A percentile compares a stretch with the other conserved stretches of the same genome.
phyloP scores from a whole-genome alignment of 1,284 basidiomycete species.

The Tremellales sp. region DNA sequence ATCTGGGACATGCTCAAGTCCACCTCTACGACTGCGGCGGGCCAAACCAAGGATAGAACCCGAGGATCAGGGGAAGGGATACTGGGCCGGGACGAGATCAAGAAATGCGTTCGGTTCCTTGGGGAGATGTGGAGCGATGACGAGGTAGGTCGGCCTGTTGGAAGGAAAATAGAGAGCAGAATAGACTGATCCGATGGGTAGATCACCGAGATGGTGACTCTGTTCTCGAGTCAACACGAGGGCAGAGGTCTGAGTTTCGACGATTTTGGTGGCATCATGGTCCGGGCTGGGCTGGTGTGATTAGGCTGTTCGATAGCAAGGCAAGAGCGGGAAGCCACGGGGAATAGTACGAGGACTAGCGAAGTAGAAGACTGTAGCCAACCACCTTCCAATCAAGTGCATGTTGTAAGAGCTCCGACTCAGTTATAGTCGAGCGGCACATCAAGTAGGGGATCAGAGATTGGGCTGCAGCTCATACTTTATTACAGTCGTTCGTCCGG shows the following conservation, averaged over 20 bases:
- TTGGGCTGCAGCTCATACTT: no score
- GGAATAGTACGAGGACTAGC: no score
- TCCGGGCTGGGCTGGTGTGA: slow-evolving; percentile 43
- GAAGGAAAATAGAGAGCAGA: neutral
- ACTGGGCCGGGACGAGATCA: slow-evolving; percentile 42
- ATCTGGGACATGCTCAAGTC: slow-evolving; percentile 46
- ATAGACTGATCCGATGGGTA: slow-evolving; percentile 8
- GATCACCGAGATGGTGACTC: slow-evolving; percentile 48
- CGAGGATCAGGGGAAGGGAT: slow-evolving; percentile 10
- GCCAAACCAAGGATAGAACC: slow-evolving; percentile 5
- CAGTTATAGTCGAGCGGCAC: no score
- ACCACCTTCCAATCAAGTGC: no score
- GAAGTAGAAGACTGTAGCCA: no score
- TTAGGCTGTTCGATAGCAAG: no score
- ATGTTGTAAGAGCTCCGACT: no score
- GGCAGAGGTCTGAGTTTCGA: slow-evolving; percentile 42
- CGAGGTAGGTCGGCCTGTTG: slow-evolving; percentile 33
- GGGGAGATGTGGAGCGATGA: slow-evolving; percentile 48
- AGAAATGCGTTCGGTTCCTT: slow-evolving; percentile 37
- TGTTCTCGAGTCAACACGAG: slow-evolving; percentile 47
- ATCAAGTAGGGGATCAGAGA: no score
- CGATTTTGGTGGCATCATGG: slow-evolving; percentile 44
- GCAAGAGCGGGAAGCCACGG: no score
- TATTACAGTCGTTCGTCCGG: no score
- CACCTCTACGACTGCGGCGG: neutral